phyloP scores from a whole-genome alignment of 2,329 filamentous ascomycete genomes.

The Emericellopsis atlantica region DNA sequence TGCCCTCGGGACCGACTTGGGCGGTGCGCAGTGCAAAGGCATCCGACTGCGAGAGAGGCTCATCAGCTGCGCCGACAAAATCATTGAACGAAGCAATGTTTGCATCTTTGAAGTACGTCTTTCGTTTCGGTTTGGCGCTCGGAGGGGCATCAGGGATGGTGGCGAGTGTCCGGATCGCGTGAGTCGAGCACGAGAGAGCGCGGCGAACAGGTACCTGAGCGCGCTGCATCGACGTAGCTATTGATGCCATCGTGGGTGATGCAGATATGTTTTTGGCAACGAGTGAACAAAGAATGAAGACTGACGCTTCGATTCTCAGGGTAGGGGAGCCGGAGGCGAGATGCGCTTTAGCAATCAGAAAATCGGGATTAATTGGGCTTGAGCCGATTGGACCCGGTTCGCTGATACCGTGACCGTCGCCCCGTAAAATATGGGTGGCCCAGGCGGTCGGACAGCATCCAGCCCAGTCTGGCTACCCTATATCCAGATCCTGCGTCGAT shows the following conservation, averaged over 20 bases:
- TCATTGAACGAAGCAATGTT: conserved; percentile 44
- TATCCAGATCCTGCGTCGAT: no score
- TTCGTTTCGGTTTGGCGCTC: conserved; percentile 16
- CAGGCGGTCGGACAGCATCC: no score
- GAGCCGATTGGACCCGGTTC: conserved; percentile 1
- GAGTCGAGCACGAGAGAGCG: conserved; percentile 18
- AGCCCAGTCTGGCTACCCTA: no score
- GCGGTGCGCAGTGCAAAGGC: conserved; percentile 50
- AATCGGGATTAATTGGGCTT: neutral
- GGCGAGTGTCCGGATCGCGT: conserved; percentile 26
- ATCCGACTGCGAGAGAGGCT: conserved; percentile 35
- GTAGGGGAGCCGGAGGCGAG: neutral
- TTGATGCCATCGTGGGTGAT: conserved; percentile 20
- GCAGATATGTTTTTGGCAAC: neutral
- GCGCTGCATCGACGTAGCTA: conserved; percentile 27
- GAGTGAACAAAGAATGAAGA: neutral
- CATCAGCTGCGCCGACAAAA: conserved; percentile 33
- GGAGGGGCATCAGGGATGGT: conserved; percentile 24
- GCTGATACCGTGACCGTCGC: no score
- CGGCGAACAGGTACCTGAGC: conserved; percentile 28
- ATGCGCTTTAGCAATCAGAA: neutral
- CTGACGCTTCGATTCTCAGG: no score
- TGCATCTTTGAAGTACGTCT: conserved; percentile 48
- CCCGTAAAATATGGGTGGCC: no score
- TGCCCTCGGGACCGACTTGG: conserved; percentile 50